Evolutionary conservation across 2,329 filamentous ascomycete genomes (phyloP).

Genomic region (Polytolypa hystricis): DNA sequence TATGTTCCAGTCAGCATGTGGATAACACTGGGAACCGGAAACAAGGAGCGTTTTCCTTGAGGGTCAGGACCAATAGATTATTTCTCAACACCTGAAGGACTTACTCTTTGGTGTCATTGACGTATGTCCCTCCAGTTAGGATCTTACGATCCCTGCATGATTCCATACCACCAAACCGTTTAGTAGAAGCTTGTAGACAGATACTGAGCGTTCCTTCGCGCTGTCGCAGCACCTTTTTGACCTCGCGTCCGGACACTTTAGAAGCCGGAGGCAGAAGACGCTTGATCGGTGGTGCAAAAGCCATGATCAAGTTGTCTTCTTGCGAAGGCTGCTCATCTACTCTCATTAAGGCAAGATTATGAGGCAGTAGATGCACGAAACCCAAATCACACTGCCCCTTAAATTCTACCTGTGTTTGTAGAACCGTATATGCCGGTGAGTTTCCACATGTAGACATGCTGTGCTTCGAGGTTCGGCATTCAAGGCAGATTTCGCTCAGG

Average conservation of each 20-base stretch:
- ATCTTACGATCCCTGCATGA: not conserved
- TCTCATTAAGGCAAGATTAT: not conserved
- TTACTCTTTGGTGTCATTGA: not conserved
- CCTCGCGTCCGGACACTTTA: not conserved
- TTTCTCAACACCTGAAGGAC: not conserved
- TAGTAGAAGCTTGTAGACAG: not conserved
- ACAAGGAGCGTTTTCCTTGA: not conserved
- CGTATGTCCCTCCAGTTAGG: not conserved
- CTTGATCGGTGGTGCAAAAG: not conserved
- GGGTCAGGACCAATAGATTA: not conserved
- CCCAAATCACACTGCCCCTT: not conserved
- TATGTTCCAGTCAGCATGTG: not conserved
- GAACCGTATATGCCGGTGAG: not conserved
- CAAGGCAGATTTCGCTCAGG: constrained; percentile 1
- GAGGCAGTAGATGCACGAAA: not conserved
- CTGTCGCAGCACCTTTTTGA: not conserved
- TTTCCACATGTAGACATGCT: not conserved
- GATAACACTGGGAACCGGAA: not conserved
- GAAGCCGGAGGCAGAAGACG: not conserved
- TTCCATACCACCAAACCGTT: not conserved
- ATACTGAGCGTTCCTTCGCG: not conserved
- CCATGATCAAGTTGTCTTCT: not conserved
- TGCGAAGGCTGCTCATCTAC: not conserved
- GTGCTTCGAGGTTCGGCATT: not conserved
- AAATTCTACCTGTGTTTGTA: not conserved